These are phyloP conservation scores for Entelexis paramagnoliae DNA, from an alignment of 1,139 yeast species.

Conservation along the genomic window DNA sequence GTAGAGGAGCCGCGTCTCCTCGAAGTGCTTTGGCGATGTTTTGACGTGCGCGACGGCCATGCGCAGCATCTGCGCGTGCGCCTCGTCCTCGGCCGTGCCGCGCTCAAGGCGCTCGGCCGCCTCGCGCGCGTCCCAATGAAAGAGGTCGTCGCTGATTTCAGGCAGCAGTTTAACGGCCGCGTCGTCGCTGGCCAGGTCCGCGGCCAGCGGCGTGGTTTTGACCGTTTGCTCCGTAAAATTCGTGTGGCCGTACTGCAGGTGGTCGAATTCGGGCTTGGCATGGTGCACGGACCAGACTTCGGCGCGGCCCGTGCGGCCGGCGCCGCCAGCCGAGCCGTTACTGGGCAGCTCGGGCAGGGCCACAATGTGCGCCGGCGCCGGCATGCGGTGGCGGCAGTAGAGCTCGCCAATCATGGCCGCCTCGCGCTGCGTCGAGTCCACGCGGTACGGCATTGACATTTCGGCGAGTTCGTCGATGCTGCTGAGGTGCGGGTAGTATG, in stretches of 20 bases:
- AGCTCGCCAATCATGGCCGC: constrained; percentile 27
- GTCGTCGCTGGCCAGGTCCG: neutral
- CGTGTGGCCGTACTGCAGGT: constrained; percentile 16
- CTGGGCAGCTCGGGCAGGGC: constrained; percentile 16
- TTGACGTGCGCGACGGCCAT: constrained; percentile 22
- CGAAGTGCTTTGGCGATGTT: constrained; percentile 25
- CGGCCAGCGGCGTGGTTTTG: neutral
- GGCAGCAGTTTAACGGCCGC: neutral
- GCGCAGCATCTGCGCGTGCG: constrained; percentile 25
- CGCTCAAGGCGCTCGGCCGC: constrained; percentile 1
- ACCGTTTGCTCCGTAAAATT: constrained; percentile 8
- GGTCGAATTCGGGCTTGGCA: constrained; percentile 9
- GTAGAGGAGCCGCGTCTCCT: constrained; percentile 24
- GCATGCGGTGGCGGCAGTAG: constrained; percentile 24
- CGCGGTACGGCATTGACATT: constrained; percentile 6
- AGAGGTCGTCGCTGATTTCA: constrained; percentile 18
- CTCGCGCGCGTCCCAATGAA: constrained; percentile 7
- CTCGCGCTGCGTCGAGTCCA: constrained; percentile 22
- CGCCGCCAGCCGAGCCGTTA: neutral
- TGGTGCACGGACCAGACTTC: constrained; percentile 7
- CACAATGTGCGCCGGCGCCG: constrained; percentile 26
- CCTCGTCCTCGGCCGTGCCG: constrained; percentile 5
- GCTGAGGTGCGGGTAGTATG: constrained; percentile 9
- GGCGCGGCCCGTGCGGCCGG: too few relatives aligned
- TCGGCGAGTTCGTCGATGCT: neutral